These are phyloP conservation scores for Cordyceps javanica DNA, from an alignment of 2,329 filamentous ascomycete genomes.

Conservation along the genomic window DNA sequence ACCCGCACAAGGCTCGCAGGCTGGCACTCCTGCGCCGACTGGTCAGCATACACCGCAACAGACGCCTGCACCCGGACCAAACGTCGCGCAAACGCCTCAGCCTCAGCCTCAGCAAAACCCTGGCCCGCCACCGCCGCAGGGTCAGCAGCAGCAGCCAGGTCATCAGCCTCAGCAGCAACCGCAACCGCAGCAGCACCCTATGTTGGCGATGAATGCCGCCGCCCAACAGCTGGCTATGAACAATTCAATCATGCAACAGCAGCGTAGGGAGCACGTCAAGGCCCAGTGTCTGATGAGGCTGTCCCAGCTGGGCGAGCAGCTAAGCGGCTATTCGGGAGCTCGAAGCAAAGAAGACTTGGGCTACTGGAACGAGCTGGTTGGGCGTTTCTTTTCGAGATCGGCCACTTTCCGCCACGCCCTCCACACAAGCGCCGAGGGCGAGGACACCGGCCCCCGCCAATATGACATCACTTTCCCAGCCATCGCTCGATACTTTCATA, in stretches of 20 bases:
- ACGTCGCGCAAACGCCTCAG: slow-evolving; percentile 10
- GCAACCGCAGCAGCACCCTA: slow-evolving; percentile 31
- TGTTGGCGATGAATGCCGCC: slow-evolving; percentile 19
- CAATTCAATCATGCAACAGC: slow-evolving; percentile 35
- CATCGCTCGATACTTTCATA: slow-evolving; percentile 82
- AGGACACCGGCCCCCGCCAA: slow-evolving; percentile 61
- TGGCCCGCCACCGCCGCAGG: slow-evolving; percentile 21
- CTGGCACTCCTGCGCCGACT: slow-evolving; percentile 34
- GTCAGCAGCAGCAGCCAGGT: slow-evolving; percentile 27
- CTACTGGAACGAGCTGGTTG: slow-evolving; percentile 77
- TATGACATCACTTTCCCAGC: slow-evolving; percentile 82
- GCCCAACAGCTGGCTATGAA: slow-evolving; percentile 32
- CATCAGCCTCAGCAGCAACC: slow-evolving; percentile 25
- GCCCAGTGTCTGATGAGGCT: slow-evolving; percentile 53
- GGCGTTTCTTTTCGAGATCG: slow-evolving; percentile 70
- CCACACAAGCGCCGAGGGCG: slow-evolving; percentile 44
- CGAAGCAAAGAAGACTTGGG: slow-evolving; percentile 61
- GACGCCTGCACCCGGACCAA: slow-evolving; percentile 33
- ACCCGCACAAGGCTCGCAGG: slow-evolving; percentile 36
- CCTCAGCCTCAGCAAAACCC: slow-evolving; percentile 33
- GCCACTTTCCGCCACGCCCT: slow-evolving; percentile 74
- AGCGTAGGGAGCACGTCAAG: slow-evolving; percentile 46
- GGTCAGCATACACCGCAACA: slow-evolving; percentile 46
- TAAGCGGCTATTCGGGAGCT: slow-evolving; percentile 50
- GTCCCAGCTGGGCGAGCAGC: slow-evolving; percentile 56